These are phyloP conservation scores for Quercus glauca DNA, from an alignment of 306 rosid species.

Conservation along the genomic window DNA sequence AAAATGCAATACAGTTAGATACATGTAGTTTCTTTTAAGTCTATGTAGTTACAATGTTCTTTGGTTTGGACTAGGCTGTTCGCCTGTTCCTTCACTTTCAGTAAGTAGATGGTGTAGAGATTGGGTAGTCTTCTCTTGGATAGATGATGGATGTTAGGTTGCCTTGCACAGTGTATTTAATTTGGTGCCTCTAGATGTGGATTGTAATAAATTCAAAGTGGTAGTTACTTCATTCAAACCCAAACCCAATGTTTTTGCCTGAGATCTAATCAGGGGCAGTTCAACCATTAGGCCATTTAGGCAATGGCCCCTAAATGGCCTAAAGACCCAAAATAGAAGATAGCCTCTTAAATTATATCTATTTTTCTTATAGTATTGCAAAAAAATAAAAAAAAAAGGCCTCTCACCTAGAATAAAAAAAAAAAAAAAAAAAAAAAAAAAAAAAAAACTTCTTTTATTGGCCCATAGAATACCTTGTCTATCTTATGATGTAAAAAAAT, in stretches of 20 bases:
- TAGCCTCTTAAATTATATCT: no score
- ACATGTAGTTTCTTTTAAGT: conserved; percentile 23
- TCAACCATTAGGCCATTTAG: no score
- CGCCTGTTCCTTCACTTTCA: no score
- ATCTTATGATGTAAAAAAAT: no score
- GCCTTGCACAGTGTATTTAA: background rate
- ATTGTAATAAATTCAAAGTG: background rate
- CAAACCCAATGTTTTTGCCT: conserved; percentile 4
- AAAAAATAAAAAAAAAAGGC: no score
- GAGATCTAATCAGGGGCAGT: background rate
- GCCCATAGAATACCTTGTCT: no score
- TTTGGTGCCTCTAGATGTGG: conserved; percentile 7
- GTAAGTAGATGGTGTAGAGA: conserved; percentile 11
- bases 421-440: no score
- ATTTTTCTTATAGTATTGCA: no score
- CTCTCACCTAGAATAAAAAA: no score
- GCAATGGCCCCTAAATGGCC: no score
- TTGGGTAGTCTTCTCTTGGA: background rate
- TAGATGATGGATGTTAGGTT: background rate
- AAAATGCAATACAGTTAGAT: conserved; percentile 34
- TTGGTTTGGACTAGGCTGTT: conserved; percentile 2
- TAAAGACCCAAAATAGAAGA: no score
- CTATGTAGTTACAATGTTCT: conserved; percentile 20
- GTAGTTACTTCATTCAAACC: background rate
- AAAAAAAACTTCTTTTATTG: no score